Base-by-base conservation (phyloP, 2,329 filamentous ascomycete species). In the Sarocladium oryzae region DNA sequence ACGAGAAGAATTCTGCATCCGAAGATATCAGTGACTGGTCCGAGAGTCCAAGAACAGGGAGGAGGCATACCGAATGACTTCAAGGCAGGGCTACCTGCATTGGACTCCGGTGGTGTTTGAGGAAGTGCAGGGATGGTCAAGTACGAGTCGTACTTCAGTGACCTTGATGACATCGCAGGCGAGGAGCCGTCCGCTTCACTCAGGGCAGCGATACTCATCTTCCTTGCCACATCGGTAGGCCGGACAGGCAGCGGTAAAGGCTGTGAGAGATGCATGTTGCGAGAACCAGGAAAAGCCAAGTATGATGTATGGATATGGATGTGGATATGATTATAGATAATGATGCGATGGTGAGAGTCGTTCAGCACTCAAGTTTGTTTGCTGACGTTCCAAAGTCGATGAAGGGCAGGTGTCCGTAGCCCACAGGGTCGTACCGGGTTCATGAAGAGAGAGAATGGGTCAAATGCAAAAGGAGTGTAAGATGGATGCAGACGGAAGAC, bases 41-140 rank as follows among this genome's bases (percentile, higher is more conserved):
- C 36, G 10, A 21, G 6, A 8, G 10, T 16, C n/a, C 11, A 13
- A 9, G 10, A 6, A 16, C n/a, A 6, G 7, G 33, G n/a, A 9
- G 11, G 20, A 4, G 20, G 43, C 54, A 38, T 40, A 55, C 54
- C 49, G 9, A 51, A 50, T 13, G 26, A 9, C 16, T 53, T 46
- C 20, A 52, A 15, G 23, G 26, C 33, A 11, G 54, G 54, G 30
- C 49, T 53, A 10, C 53, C 53, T 16, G 48, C 43, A 11, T 24
- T 46, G 10, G 51, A 53, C 20, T 50, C 45, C 7, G 51, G 54
- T n/a, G 54, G 54, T 9, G 54, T 55, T n/a, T 50, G 48, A 13
- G 52, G 52, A 23, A 40, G 16, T 13, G 24, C 26, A 15, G 24
- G 43, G 13, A 48, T 15, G 5, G 9, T 20, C 4, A 48, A 23